Base-by-base conservation (phyloP, 345 rosid genomes). In the Zanthoxylum bungeanum region DNA sequence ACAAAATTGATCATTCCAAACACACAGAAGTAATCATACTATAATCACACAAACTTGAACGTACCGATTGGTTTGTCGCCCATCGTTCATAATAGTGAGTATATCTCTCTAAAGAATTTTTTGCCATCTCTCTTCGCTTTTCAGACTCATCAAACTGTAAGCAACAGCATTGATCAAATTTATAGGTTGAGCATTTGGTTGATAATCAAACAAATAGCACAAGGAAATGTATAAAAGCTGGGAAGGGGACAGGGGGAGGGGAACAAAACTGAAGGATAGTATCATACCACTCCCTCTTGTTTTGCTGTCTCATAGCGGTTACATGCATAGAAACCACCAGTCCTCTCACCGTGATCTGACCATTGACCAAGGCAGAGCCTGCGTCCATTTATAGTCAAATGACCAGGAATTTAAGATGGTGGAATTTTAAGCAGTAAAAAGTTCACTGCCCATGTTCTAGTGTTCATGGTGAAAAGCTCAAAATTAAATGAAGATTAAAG, bases 1-100 rank as follows among this genome's bases (percentile, higher is more conserved):
- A n/a, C n/a, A n/a, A n/a, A n/a, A n/a, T 27, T 11, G 9, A 33
- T 30, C 11, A 31, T 12, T n/a, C 31, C 2, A 58, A 70, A 14
- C 64, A 59, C 57, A 56, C 30, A 9, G 4, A 70, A 24, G 58
- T 28, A n/a, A 59, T 49, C 49, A 44, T 10, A 47, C 51, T 60
- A 53, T 31, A 28, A 52, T 59, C 61, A 36, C 47, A 72, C 12
- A n/a, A n/a, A 64, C 58, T 69, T 34, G 31, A 30, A 76, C 85
- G 53, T 87, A 91, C 97, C 76, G 87, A 86, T 79, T 89, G 97
- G 78, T 91, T 91, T 61, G 93, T 91, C 14, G 93, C 95, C 95
- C 93, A 91, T 76, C 97, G 77, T 79, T 91, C 97, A 76, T 91
- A 91, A 81, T 89, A 91, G 71, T 91, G 97, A 51, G 95, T 91